Base-by-base conservation (phyloP, 352 stramenopile genomes). In the Thraustochytrium striatum region DNA sequence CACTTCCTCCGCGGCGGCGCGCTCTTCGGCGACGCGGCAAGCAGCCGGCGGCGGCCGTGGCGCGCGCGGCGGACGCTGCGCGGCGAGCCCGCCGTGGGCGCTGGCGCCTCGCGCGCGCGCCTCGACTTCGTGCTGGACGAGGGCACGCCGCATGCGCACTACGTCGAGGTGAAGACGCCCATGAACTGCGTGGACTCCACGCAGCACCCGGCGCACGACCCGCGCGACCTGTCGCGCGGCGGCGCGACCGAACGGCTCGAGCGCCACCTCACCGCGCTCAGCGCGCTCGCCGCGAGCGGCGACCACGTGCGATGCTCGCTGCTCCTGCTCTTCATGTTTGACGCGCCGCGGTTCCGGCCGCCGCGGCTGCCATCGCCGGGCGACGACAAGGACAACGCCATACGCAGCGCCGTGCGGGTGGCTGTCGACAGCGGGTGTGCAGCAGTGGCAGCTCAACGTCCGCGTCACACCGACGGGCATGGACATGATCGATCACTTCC, bases 401-500 rank as follows among this genome's bases (percentile, higher is more conserved):
- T 75, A 9, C n/a, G 52, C 41, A 43, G 41, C 16, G 47, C 16
- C 44, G 11, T 25, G 16, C 32, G 65, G 19, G 5, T 5, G 5
- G 65, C 65, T n/a, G 30, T 30, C n/a, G 44, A 16, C 8, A n/a
- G 52, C 44, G 1, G 65, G 65, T 19, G 65, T 75, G 5, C 3
- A 3, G 9, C 19, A 21, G 5, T 75, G 65, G 65, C 65, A 75
- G 50, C 25, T 75, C 44, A 75, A 75, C 39, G 32, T 30, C 5
- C 65, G 65, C 50, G 35, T 75, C 21, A 62, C 65, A 1, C 65
- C 65, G 0, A 75, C 65, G 35, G 41, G 61, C 0, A 43, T 61
- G 19, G 21, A 75, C 50, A 61, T 75, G 9, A 68, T 61, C 21
- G n/a, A n/a, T 38, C 65, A 75, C 25, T 75, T 75, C 25, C 7